A percentile compares a stretch with the other conserved stretches of the same genome.
phyloP scores from a whole-genome alignment of 2,329 filamentous ascomycete genomes.

The Juglanconis sp. region DNA sequence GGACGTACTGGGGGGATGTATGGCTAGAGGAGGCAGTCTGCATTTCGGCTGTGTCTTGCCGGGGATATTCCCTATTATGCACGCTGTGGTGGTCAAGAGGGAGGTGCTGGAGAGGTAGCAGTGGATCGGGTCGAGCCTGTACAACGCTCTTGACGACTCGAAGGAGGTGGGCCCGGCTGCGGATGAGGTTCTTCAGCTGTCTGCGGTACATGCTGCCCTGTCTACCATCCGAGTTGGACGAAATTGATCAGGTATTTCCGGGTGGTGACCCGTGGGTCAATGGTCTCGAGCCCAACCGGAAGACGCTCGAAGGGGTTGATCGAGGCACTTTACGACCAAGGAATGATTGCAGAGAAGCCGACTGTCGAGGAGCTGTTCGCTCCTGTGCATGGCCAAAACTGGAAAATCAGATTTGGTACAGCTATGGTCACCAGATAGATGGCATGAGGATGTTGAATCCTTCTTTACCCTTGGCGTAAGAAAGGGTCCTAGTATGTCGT shows the following conservation, averaged over 20 bases:
- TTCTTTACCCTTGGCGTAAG: neutral
- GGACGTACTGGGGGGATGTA: neutral
- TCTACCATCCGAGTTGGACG: constrained; percentile 29
- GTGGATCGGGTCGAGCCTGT: constrained; percentile 29
- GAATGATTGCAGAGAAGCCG: constrained; percentile 27
- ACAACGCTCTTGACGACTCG: constrained; percentile 30
- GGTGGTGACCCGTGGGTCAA: constrained; percentile 32
- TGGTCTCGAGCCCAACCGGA: constrained; percentile 30
- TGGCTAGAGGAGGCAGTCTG: neutral
- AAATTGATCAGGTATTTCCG: constrained; percentile 31
- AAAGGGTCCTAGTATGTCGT: neutral
- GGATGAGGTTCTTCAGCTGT: constrained; percentile 26
- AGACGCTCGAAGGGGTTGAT: constrained; percentile 30
- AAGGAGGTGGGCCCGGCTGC: constrained; percentile 28
- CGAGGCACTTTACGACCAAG: constrained; percentile 28
- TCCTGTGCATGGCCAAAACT: constrained; percentile 7
- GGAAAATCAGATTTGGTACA: constrained; percentile 1
- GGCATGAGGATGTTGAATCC: neutral
- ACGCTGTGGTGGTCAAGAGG: constrained; percentile 15
- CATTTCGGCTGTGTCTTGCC: neutral
- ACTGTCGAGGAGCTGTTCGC: constrained; percentile 24
- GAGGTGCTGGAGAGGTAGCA: constrained; percentile 26
- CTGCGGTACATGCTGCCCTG: constrained; percentile 35
- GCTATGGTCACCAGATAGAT: neutral
- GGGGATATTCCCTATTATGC: constrained; percentile 12